Percentiles rank a stretch among this genome's conserved stretches.
These are phyloP conservation scores for Xanthoconium separans DNA, from an alignment of 1,284 basidiomycete genomes.

Conservation along the genomic window DNA sequence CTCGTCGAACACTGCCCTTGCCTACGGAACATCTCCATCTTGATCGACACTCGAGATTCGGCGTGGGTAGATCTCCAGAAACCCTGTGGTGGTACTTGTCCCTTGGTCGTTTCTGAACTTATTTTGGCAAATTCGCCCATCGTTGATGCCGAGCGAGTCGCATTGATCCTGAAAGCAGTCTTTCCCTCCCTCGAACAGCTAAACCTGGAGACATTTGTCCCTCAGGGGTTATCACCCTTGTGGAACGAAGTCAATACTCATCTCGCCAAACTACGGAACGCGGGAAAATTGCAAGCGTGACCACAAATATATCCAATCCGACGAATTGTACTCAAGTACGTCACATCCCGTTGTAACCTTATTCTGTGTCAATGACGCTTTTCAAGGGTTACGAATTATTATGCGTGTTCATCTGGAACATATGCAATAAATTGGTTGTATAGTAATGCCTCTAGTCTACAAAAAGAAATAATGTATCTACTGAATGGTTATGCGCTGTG, in stretches of 20 bases:
- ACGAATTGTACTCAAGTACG: background rate
- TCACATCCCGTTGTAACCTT: background rate
- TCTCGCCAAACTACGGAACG: background rate
- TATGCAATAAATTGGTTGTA: background rate
- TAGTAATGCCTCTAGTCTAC: background rate
- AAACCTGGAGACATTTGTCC: background rate
- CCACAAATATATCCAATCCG: background rate
- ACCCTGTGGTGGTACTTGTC: background rate
- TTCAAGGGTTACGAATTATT: background rate
- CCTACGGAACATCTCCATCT: background rate
- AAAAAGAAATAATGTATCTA: background rate
- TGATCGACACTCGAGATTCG: background rate
- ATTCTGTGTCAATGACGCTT: too few relatives aligned
- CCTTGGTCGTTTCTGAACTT: background rate
- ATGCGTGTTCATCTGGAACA: too few relatives aligned
- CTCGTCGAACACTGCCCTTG: background rate
- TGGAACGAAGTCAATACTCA: background rate
- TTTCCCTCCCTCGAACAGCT: background rate
- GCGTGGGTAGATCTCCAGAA: background rate
- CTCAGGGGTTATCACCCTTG: background rate
- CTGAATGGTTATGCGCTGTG: slow-evolving; percentile 2
- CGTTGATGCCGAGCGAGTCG: background rate
- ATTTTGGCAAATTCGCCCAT: background rate
- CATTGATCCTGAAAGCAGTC: background rate
- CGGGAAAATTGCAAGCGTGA: background rate